Percentiles rank a stretch among this genome's conserved stretches.
These are phyloP conservation scores for Backusella sp. DNA, from an alignment of 192 early-diverging fungal species.

Conservation along the genomic window DNA sequence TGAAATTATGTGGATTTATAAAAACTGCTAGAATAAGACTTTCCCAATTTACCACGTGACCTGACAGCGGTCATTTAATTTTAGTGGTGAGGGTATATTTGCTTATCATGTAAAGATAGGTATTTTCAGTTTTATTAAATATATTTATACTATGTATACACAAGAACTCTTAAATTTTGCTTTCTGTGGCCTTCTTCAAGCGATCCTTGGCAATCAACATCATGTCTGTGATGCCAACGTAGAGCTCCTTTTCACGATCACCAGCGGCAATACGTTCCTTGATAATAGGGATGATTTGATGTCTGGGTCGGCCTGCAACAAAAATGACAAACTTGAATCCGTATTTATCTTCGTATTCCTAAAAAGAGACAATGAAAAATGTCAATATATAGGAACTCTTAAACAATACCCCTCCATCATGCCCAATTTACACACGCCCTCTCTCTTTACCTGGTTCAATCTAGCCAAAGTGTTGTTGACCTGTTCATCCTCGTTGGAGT, in stretches of 20 bases:
- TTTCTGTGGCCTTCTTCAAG: constrained; percentile 55
- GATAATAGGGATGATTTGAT: constrained; percentile 75
- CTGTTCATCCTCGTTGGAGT: constrained; percentile 44
- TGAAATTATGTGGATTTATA: no score
- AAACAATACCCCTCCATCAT: no score
- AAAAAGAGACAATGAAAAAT: neutral
- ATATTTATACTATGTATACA: neutral
- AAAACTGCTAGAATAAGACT: no score
- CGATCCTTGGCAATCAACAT: constrained; percentile 81
- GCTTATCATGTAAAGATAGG: neutral
- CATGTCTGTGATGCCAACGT: constrained; percentile 73
- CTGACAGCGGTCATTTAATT: neutral
- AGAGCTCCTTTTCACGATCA: constrained; percentile 63
- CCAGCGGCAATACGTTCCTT: constrained; percentile 64
- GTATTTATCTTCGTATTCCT: constrained; percentile 69
- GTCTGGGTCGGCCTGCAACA: constrained; percentile 72
- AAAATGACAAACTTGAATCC: constrained; percentile 85
- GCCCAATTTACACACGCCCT: neutral
- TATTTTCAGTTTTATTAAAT: constrained; percentile 3
- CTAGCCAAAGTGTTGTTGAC: constrained; percentile 55
- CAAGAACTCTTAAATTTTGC: constrained; percentile 9
- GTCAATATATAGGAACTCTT: neutral
- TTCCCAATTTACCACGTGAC: neutral
- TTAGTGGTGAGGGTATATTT: neutral
- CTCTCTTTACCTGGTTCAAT: constrained; percentile 53